A percentile compares a stretch with the other conserved stretches of the same genome.
These are phyloP conservation scores for Microsporum audouinii DNA, from an alignment of 2,329 filamentous ascomycete genomes.

Conservation along the genomic window DNA sequence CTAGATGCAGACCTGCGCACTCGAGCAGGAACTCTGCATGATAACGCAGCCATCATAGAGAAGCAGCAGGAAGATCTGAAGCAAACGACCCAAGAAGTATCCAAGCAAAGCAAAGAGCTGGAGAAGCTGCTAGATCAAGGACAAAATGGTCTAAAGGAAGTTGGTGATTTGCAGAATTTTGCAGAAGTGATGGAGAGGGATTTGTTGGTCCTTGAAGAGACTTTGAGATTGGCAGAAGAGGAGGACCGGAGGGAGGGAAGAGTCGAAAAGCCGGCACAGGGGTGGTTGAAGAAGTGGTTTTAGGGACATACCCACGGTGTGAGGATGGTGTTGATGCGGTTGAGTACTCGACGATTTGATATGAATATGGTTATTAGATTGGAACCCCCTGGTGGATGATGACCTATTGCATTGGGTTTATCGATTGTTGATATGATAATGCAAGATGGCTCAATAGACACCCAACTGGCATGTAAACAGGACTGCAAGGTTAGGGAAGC, in stretches of 20 bases:
- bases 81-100: slow-evolving; percentile 39
- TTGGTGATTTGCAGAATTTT: slow-evolving; percentile 56
- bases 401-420: too few species aligned
- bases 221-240: slow-evolving; percentile 28
- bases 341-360: neutral
- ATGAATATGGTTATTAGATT: too few species aligned
- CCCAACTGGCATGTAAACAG: neutral
- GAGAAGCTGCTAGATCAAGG: slow-evolving; percentile 44
- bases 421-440: neutral
- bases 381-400: neutral
- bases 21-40: slow-evolving; percentile 46
- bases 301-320: neutral
- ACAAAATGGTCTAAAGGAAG: slow-evolving; percentile 47
- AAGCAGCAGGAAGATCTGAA: slow-evolving; percentile 46
- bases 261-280: slow-evolving; percentile 12
- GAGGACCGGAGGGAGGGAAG: slow-evolving; percentile 15
- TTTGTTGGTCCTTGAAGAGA: slow-evolving; percentile 35
- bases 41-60: slow-evolving; percentile 42
- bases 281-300: slow-evolving; percentile 14
- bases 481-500: neutral
- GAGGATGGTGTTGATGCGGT: neutral
- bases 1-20: slow-evolving; percentile 44
- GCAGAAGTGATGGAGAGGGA: slow-evolving; percentile 49
- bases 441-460: neutral
- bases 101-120: slow-evolving; percentile 44